Evolutionary conservation across 2,329 filamentous ascomycete genomes (phyloP), one percentile per base, ranked within the genome.

Genomic region (Allantophomopsis lycopodina): DNA sequence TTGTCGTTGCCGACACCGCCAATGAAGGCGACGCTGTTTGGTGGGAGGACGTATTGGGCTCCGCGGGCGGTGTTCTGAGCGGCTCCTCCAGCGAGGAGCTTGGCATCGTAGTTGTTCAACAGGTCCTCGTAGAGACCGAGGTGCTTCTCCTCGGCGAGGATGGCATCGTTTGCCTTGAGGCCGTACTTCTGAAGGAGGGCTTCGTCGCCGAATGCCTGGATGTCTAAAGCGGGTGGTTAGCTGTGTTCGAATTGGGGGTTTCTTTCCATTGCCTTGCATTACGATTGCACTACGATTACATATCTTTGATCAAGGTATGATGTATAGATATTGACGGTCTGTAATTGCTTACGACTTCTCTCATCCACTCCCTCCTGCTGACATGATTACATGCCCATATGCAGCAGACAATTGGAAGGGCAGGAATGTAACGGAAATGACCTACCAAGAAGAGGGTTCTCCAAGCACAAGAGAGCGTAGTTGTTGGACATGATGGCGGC

Each of bases 61-160:
- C 91, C 91, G 57, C 91, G 81, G 51, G 91, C 89, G 40, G 87
- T 93, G 75, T 98, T 98, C 68, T 98, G 91, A 21, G 91, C 91
- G 41, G 91, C 91, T 56, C 91, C 91, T 49, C 91, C 91, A 40
- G 91, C 87, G 58, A 96, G 91, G 60, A 96, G 72, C 67, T 94
- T 93, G 47, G 89, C 89, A 54, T 91, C 77, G 66, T 79, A 85
- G 73, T 91, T 89, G 65, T 83, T 81, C 54, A 95, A 76, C 50
- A 96, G 76, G 57, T 98, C 91, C 59, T 96, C 88, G 64, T 87
- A 98, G 57, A 98, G 74, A 35, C 73, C 76, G 58, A 82, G 71
- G 66, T 98, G 91, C 70, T 94, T 82, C 58, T 85, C 77, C 63
- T 94, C 86, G 41, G 89, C 89, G 45, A 98, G 84, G 61, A 98